phyloP scores from a whole-genome alignment of 352 stramenopile species.

The Phytophthora pisi region DNA sequence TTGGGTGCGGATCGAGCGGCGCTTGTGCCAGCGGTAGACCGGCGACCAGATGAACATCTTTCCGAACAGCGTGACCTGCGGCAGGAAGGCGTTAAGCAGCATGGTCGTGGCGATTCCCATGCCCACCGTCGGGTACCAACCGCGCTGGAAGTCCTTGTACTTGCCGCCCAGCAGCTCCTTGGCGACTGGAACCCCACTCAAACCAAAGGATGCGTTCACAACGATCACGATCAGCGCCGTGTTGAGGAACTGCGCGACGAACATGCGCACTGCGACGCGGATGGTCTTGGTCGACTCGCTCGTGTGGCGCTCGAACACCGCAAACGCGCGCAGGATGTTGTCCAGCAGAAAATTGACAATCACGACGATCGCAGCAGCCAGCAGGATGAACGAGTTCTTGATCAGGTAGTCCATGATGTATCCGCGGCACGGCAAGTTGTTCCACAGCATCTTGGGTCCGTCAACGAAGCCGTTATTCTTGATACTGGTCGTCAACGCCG shows the following conservation, averaged over 20 bases:
- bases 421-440: conserved; percentile 42
- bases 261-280: conserved; percentile 52
- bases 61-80: conserved; percentile 48
- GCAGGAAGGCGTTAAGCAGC: conserved; percentile 54
- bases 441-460: conserved; percentile 41
- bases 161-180: conserved; percentile 49
- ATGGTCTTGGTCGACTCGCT: conserved; percentile 58
- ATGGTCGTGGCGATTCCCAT: conserved; percentile 63
- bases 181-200: conserved; percentile 32
- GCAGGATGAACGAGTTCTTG: conserved; percentile 54
- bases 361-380: conserved; percentile 47
- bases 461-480: conserved; percentile 38
- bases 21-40: conserved; percentile 33
- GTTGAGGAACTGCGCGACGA: conserved; percentile 62
- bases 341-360: conserved; percentile 58
- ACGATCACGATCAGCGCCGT: conserved; percentile 63
- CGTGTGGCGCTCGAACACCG: conserved; percentile 53
- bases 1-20: conserved; percentile 43
- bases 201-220: conserved; percentile 52
- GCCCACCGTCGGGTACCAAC: conserved; percentile 62
- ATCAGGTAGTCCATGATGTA: conserved; percentile 52
- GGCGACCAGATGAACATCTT: conserved; percentile 41
- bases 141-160: conserved; percentile 55
- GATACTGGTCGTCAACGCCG: conserved; percentile 35
- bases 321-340: conserved; percentile 48